Evolutionary conservation across 2,329 filamentous ascomycete species (phyloP), one percentile per base, ranked within the genome.

Genomic region (Aspergillus flavus): DNA sequence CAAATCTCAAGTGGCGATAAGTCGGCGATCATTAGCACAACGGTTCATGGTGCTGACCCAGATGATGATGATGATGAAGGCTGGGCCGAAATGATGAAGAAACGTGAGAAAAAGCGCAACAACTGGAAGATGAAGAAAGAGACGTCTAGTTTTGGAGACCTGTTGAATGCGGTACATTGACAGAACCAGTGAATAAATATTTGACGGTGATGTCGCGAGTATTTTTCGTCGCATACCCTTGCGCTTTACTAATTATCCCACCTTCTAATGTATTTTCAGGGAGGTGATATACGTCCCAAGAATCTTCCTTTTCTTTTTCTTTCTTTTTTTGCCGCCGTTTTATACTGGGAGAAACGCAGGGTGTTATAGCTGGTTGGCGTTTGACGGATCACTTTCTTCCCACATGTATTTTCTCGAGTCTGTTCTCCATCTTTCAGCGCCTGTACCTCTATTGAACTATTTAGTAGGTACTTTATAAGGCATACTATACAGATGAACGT

Each of bases 81-180:
- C 7, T 84, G 82, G 82, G 78, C 80, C n/a, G 79, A 83, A 62
- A 82, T 84, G 81, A 79, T 79, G 74, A 80, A 80, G 71, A 80
- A 78, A 64, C 78, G 81, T 58, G 81, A 83, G 61, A 81, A 81
- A 69, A 83, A 82, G 72, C 81, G 81, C 72, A 80, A 71, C 66
- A 76, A 71, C 62, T 82, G 81, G 81, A 81, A 79, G 58, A 64
- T 80, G 62, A 81, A 80, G 65, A 81, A 78, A 64, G 75, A 71
- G 39, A 73, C 71, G 3, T 71, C 73, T 4, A 69, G 69, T 21
- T 70, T 80, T 57, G 75, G 76, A 11, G 77, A 80, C 64, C 65
- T 80, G 30, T 63, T 79, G 57, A 76, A 76, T 58, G 76, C 72
- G 28, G 77, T 76, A 64, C 73, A 78, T 69, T 74, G 68, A 74